Conservation (phyloP, 345 rosid species). For the Litchi chinensis region DNA sequence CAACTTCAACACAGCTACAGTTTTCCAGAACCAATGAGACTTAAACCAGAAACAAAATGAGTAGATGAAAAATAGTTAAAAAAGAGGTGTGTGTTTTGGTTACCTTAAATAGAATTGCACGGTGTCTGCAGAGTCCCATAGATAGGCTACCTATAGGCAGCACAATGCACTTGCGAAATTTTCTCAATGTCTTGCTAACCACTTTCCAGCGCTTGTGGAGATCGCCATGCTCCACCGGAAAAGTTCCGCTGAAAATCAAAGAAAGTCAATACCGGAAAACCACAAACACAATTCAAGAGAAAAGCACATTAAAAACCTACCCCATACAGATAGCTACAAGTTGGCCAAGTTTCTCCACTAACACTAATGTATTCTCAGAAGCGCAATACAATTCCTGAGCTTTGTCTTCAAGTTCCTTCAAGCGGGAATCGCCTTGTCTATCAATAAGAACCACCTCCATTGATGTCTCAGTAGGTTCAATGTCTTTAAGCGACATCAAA, state of each 20-base stretch:
- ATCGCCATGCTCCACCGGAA: constrained; percentile 79
- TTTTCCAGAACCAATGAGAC: not conserved
- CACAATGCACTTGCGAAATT: constrained; percentile 69
- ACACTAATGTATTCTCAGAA: constrained; percentile 64
- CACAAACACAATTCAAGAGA: not conserved
- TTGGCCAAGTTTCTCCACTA: constrained; percentile 83
- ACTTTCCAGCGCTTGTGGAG: constrained; percentile 82
- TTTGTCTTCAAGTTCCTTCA: constrained; percentile 81
- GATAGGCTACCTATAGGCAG: constrained; percentile 88
- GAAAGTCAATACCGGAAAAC: not conserved
- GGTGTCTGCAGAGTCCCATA: constrained; percentile 90
- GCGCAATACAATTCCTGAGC: constrained; percentile 77
- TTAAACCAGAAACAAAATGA: not conserved
- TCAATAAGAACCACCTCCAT: constrained; percentile 93
- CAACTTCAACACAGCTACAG: not conserved
- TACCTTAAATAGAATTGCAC: constrained; percentile 95
- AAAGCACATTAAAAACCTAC: constrained; percentile 33
- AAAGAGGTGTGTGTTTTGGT: not conserved
- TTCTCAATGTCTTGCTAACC: constrained; percentile 68
- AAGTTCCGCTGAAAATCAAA: constrained; percentile 63
- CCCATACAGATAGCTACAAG: constrained; percentile 94
- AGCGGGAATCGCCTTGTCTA: constrained; percentile 66
- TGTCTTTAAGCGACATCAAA: constrained; percentile 65
- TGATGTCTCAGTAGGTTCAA: constrained; percentile 65
- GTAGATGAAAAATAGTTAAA: not conserved